Conservation (phyloP, 2,329 filamentous ascomycete species). For the Colletotrichum graminicola region DNA sequence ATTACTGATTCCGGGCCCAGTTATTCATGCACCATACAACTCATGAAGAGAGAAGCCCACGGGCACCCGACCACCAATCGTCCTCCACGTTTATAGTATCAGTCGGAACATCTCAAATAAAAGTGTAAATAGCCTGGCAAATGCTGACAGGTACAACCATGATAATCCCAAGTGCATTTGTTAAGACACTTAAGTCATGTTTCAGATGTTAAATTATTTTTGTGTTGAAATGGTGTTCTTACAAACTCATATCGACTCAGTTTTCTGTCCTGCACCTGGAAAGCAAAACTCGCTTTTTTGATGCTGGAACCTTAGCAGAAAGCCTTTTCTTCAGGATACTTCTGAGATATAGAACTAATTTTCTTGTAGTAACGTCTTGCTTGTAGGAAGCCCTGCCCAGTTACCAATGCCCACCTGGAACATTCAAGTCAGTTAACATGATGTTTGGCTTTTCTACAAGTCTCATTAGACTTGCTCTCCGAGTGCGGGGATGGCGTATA, state of each 20-base stretch:
- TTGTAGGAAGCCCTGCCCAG: neutral
- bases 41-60: no score
- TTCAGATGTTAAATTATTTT: neutral
- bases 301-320: fast-evolving
- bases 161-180: fast-evolving
- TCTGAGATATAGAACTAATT: neutral
- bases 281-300: neutral
- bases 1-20: no score
- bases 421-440: neutral
- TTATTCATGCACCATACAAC: no score
- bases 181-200: fast-evolving
- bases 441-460: neutral
- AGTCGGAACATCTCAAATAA: no score
- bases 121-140: no score
- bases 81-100: no score
- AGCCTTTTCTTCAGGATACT: neutral
- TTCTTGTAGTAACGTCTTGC: neutral
- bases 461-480: neutral
- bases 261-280: neutral
- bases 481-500: neutral
- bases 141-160: no score
- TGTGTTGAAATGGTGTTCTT: neutral
- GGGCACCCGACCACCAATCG: no score
- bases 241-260: neutral
- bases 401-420: neutral